Percentiles rank a stretch among this genome's conserved stretches.
These are phyloP conservation scores for Ustilago hordei DNA, from an alignment of 1,284 basidiomycete species.

Conservation along the genomic window DNA sequence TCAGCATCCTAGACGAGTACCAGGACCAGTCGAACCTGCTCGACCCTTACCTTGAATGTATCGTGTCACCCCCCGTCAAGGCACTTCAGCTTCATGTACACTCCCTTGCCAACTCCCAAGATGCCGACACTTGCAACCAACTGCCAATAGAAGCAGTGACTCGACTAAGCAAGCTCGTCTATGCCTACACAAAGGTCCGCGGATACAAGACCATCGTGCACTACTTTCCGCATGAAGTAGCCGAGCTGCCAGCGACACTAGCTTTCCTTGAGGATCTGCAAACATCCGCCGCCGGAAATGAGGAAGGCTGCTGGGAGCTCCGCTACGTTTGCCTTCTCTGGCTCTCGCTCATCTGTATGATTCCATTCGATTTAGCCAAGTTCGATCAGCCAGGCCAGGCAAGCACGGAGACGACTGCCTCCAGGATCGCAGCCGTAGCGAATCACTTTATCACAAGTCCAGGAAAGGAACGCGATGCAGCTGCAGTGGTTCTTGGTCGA, in stretches of 20 bases:
- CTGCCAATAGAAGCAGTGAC: conserved; percentile 3
- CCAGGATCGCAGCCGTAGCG: conserved; percentile 75
- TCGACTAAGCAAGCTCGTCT: conserved; percentile 74
- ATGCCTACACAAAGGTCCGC: conserved; percentile 86
- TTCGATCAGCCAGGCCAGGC: conserved; percentile 76
- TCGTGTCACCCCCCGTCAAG: conserved; percentile 81
- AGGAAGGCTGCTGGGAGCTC: conserved; percentile 77
- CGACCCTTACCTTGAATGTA: conserved; percentile 90
- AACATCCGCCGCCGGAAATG: background rate
- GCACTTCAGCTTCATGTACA: conserved; percentile 48
- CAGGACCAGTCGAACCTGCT: conserved; percentile 88
- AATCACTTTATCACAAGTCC: conserved; percentile 77
- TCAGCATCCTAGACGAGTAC: conserved; percentile 78
- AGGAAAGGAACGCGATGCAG: conserved; percentile 83
- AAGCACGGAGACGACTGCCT: conserved; percentile 71
- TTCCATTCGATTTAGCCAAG: conserved; percentile 89
- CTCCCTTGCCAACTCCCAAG: background rate
- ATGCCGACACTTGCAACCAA: background rate
- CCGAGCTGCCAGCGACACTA: conserved; percentile 82
- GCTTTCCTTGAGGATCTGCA: conserved; percentile 75
- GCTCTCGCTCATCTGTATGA: conserved; percentile 91
- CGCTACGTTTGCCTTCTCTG: conserved; percentile 88
- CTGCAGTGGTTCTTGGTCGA: conserved; percentile 79
- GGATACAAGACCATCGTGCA: conserved; percentile 91
- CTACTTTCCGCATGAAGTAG: conserved; percentile 89